A percentile compares a stretch with the other conserved stretches of the same genome.
Conservation (phyloP, 805 yeast species). For the Kodamaea leandrae region DNA sequence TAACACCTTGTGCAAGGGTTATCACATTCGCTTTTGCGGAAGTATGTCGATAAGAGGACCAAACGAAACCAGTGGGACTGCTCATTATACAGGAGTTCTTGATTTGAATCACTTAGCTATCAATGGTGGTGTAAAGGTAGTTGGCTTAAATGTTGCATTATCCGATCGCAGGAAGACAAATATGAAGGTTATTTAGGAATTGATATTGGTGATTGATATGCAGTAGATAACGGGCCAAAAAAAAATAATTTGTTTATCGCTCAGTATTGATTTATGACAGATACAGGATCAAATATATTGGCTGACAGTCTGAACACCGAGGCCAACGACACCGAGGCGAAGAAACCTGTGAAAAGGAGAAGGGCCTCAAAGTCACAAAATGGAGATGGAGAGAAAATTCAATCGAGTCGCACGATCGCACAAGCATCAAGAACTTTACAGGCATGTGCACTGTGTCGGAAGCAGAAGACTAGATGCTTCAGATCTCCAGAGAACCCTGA, state of each 20-base stretch:
- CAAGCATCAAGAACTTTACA: conserved; percentile 43
- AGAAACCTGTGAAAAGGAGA: conserved; percentile 1
- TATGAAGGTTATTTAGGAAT: neutral
- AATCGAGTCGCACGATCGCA: conserved; percentile 12
- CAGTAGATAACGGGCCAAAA: too few species aligned
- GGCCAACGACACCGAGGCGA: neutral
- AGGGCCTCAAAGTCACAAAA: neutral
- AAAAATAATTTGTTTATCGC: too few species aligned
- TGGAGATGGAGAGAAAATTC: conserved; percentile 2
- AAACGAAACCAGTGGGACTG: conserved; percentile 16
- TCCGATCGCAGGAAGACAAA: neutral
- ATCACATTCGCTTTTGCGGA: conserved; percentile 26
- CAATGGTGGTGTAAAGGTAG: conserved; percentile 31
- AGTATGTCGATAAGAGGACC: conserved; percentile 20
- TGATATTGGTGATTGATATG: too few species aligned
- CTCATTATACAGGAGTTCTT: conserved; percentile 25
- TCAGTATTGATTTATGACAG: too few species aligned
- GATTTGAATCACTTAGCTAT: conserved; percentile 32
- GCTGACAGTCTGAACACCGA: neutral
- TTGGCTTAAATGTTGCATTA: neutral
- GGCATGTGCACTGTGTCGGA: conserved; percentile 57
- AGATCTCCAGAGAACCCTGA: conserved; percentile 44
- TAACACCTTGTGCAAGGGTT: conserved; percentile 17
- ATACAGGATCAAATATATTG: neutral
- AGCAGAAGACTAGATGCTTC: conserved; percentile 61